Evolutionary conservation across 2,329 filamentous ascomycete genomes (phyloP).

Genomic region (Proliferodiscus dingleyae): DNA sequence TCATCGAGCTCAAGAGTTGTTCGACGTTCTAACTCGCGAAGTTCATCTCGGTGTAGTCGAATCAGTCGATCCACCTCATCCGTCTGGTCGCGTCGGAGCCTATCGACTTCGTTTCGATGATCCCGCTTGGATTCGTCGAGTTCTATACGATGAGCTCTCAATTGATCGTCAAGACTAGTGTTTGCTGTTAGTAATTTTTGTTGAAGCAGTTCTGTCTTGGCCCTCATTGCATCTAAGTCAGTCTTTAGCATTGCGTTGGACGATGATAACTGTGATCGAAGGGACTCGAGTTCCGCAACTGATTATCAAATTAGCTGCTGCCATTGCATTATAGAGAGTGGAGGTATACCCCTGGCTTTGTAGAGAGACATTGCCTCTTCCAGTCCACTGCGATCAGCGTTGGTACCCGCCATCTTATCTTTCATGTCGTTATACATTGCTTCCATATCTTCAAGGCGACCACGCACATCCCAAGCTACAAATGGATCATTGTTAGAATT

Average conservation of each 20-base stretch:
- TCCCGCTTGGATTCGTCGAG: conserved; percentile 50
- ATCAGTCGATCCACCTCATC: conserved; percentile 54
- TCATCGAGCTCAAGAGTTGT: conserved; percentile 44
- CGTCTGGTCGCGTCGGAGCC: conserved; percentile 44
- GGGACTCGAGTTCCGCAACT: conserved; percentile 46
- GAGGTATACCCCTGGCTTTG: conserved; percentile 51
- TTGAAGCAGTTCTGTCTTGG: conserved; percentile 22
- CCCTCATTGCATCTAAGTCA: conserved; percentile 62
- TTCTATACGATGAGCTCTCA: conserved; percentile 45
- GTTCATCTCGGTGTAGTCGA: conserved; percentile 61
- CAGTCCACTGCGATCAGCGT: conserved; percentile 61
- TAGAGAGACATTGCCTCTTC: conserved; percentile 71
- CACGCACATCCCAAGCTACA: conserved; percentile 75
- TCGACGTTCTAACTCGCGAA: conserved; percentile 59
- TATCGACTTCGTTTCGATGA: conserved; percentile 52
- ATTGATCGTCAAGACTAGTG: conserved; percentile 44
- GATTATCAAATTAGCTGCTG: conserved; percentile 6
- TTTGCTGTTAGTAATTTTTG: conserved; percentile 44
- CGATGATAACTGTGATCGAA: conserved; percentile 27
- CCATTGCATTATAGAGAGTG: background rate
- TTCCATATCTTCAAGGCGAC: conserved; percentile 72
- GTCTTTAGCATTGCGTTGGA: conserved; percentile 52
- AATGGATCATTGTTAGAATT: conserved; percentile 63
- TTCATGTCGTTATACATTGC: conserved; percentile 66
- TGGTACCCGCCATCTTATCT: conserved; percentile 64